Conservation (phyloP, 176 grass and related monocot genomes). For the Poa pratensis region DNA sequence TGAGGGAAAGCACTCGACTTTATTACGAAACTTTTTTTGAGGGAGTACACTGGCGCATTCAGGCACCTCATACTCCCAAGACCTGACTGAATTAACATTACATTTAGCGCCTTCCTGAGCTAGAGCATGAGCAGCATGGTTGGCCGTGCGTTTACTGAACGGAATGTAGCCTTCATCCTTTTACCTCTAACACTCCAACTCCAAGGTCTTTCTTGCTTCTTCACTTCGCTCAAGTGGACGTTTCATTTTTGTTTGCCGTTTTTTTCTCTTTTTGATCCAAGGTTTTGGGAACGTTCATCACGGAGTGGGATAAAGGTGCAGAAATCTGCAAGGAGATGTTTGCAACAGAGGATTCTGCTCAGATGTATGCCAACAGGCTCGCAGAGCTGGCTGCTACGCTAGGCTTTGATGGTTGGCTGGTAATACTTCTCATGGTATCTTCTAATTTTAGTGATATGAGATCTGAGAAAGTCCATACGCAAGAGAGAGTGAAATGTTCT, state of each 20-base stretch:
- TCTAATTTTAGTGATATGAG: too few species aligned
- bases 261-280: slow-evolving; percentile 4
- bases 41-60: too few species aligned
- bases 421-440: slow-evolving; percentile 43
- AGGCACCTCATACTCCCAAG: too few species aligned
- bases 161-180: too few species aligned
- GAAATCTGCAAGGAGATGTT: slow-evolving; percentile 71
- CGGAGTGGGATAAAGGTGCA: slow-evolving; percentile 76
- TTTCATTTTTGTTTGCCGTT: not conserved
- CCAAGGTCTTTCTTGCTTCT: slow-evolving; percentile 11
- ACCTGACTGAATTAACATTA: too few species aligned
- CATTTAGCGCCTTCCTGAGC: too few species aligned
- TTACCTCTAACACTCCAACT: too few species aligned
- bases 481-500: not conserved
- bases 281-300: slow-evolving; percentile 84
- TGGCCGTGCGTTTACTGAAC: too few species aligned
- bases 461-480: not conserved
- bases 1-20: too few species aligned
- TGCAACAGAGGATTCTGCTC: slow-evolving; percentile 63
- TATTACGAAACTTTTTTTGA: too few species aligned
- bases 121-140: too few species aligned
- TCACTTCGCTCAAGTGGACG: not conserved
- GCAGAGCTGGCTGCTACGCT: slow-evolving; percentile 67
- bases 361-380: slow-evolving; percentile 80
- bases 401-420: slow-evolving; percentile 96